Evolutionary conservation across 768 basidiomycete genomes (phyloP).

Genomic region (Mycena crocata): DNA sequence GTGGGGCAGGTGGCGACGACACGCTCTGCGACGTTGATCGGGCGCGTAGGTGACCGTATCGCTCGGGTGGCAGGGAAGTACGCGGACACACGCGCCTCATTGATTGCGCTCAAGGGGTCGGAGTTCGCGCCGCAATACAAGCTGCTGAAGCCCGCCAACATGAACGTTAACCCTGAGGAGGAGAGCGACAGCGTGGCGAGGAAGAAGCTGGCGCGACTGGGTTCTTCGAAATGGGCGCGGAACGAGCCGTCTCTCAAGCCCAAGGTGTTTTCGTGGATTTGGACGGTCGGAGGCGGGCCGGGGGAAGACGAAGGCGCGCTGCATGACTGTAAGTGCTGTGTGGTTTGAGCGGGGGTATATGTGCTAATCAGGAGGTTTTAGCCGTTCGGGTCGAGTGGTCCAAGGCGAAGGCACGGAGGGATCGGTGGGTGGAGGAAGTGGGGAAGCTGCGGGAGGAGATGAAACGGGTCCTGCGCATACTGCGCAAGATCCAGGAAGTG

Average conservation of each 20-base stretch:
- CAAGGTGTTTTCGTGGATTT: conserved; percentile 24
- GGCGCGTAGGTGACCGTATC: conserved; percentile 9
- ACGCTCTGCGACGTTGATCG: conserved; percentile 12
- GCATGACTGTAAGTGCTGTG: conserved; percentile 11
- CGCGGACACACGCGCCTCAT: background rate
- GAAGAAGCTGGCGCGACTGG: background rate
- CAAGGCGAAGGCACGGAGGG: background rate
- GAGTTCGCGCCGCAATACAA: conserved; percentile 9
- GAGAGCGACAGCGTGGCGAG: conserved; percentile 3
- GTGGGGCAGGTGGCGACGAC: conserved; percentile 16
- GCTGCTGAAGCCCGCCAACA: background rate
- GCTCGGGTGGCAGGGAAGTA: background rate
- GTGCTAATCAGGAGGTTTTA: background rate
- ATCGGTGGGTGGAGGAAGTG: background rate
- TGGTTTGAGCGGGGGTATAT: background rate
- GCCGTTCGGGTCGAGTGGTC: background rate
- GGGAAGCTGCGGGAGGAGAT: background rate
- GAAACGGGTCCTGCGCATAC: background rate
- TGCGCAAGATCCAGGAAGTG: background rate
- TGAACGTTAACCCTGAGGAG: background rate
- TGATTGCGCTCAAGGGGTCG: background rate
- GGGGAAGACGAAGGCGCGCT: conserved; percentile 11
- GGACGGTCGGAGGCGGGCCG: conserved; percentile 12
- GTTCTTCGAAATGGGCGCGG: background rate
- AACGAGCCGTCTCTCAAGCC: background rate